Conservation (phyloP, 192 early-diverging fungal genomes). For the Umbelopsis ramanniana region DNA sequence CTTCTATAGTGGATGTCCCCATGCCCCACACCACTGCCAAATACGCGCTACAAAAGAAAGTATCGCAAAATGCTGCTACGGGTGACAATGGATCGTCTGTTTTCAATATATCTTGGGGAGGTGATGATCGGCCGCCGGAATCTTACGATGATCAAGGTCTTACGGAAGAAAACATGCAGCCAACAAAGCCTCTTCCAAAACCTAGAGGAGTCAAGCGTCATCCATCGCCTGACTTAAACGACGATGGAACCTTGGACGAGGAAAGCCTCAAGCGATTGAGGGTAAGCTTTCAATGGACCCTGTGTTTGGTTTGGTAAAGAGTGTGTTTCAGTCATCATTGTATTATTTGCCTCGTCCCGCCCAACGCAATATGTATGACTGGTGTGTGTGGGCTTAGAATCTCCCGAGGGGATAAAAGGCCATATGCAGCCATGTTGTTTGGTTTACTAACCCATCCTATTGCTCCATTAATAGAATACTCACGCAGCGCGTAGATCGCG, state of each 20-base stretch:
- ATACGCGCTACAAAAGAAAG: constrained; percentile 1
- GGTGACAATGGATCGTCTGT: constrained; percentile 10
- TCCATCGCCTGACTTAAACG: constrained; percentile 31
- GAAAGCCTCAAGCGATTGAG: constrained; percentile 38
- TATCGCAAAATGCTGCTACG: background rate
- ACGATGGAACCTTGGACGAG: constrained; percentile 40
- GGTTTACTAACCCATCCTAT: background rate
- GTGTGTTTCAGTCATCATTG: too few species aligned
- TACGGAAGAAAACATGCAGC: constrained; percentile 18
- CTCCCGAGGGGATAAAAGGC: background rate
- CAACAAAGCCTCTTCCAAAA: constrained; percentile 34
- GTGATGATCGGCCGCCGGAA: constrained; percentile 36
- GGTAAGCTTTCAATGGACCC: constrained; percentile 17
- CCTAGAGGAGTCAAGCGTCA: constrained; percentile 38
- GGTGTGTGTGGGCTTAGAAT: background rate
- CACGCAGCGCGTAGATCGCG: constrained; percentile 91
- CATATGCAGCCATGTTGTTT: background rate
- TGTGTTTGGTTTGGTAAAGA: constrained; percentile 1
- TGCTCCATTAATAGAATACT: constrained; percentile 66
- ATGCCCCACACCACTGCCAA: background rate
- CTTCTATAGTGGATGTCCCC: background rate
- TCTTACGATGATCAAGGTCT: constrained; percentile 19
- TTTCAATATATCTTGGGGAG: constrained; percentile 46
- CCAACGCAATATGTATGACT: background rate
- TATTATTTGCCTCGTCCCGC: background rate